Percentiles rank a stretch among this genome's conserved stretches.
Conservation (phyloP, 2,329 filamentous ascomycete genomes). For the Fusarium palustre region DNA sequence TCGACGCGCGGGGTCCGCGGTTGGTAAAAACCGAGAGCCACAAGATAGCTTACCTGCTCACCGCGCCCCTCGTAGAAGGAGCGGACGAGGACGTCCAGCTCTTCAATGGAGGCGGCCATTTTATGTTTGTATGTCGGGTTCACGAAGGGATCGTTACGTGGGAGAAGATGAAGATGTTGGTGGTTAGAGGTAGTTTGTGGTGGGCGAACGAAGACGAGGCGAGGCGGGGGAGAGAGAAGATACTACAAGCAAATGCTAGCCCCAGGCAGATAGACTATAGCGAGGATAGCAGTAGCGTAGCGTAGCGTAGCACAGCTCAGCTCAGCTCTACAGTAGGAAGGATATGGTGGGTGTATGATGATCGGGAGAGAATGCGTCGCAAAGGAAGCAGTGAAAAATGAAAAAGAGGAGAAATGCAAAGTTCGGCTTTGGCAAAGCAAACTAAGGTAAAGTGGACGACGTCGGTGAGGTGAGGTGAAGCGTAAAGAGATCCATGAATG, state of each 20-base stretch:
- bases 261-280: slow-evolving; percentile 40
- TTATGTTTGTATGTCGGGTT: slow-evolving; percentile 46
- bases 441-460: slow-evolving; percentile 44
- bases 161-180: slow-evolving; percentile 40
- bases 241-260: slow-evolving; percentile 45
- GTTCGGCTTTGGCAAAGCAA: slow-evolving; percentile 38
- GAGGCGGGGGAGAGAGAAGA: slow-evolving; percentile 47
- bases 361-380: slow-evolving; percentile 23
- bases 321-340: slow-evolving; percentile 30
- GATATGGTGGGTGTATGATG: slow-evolving; percentile 5
- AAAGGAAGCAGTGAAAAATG: slow-evolving; percentile 36
- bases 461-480: slow-evolving; percentile 46
- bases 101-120: slow-evolving; percentile 83
- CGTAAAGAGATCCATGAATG: slow-evolving; percentile 36
- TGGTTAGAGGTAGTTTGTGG: slow-evolving; percentile 41
- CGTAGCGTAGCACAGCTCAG: not conserved
- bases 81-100: slow-evolving; percentile 96
- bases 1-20: slow-evolving; percentile 39
- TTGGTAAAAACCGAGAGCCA: slow-evolving; percentile 34
- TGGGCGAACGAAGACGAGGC: slow-evolving; percentile 32
- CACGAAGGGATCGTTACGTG: slow-evolving; percentile 47
- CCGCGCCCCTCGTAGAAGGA: slow-evolving; percentile 98
- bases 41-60: slow-evolving; percentile 75
- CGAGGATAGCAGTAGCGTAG: slow-evolving; percentile 30
- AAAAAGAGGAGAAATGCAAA: slow-evolving; percentile 41